Conservation (phyloP, 331 rosid genomes). For the Acacia pycnantha region DNA sequence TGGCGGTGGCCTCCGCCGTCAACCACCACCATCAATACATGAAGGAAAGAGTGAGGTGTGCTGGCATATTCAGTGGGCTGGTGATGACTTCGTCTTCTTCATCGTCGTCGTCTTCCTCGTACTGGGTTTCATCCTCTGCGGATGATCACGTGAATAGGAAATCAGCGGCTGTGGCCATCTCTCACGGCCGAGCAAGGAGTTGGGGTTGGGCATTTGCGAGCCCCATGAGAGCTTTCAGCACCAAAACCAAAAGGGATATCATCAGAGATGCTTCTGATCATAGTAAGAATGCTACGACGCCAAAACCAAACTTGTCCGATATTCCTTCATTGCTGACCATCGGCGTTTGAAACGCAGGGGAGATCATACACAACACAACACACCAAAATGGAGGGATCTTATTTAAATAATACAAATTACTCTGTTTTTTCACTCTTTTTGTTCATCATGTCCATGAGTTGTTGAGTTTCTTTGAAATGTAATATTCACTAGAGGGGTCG, state of each 20-base stretch:
- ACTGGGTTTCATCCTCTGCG: constrained; percentile 56
- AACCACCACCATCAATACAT: constrained; percentile 43
- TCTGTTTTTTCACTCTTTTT: neutral
- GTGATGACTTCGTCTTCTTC: constrained; percentile 62
- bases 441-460: constrained; percentile 22
- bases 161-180: constrained; percentile 17
- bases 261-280: constrained; percentile 50
- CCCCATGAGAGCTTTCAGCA: constrained; percentile 80
- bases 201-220: constrained; percentile 97
- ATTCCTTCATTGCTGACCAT: constrained; percentile 78
- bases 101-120: constrained; percentile 63
- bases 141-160: constrained; percentile 46
- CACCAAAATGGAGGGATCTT: neutral
- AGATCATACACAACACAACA: neutral
- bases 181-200: constrained; percentile 43
- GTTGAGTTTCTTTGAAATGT: constrained; percentile 14
- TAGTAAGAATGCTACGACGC: constrained; percentile 44
- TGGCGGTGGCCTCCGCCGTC: constrained; percentile 12
- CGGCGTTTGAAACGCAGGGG: constrained; percentile 29
- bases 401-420: constrained; percentile 22
- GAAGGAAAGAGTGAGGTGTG: constrained; percentile 76
- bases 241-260: constrained; percentile 50
- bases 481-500: neutral
- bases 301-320: constrained; percentile 52
- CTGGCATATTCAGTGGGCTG: constrained; percentile 80